phyloP scores from a whole-genome alignment of 2,329 filamentous ascomycete genomes.

The Clonostachys rosea region DNA sequence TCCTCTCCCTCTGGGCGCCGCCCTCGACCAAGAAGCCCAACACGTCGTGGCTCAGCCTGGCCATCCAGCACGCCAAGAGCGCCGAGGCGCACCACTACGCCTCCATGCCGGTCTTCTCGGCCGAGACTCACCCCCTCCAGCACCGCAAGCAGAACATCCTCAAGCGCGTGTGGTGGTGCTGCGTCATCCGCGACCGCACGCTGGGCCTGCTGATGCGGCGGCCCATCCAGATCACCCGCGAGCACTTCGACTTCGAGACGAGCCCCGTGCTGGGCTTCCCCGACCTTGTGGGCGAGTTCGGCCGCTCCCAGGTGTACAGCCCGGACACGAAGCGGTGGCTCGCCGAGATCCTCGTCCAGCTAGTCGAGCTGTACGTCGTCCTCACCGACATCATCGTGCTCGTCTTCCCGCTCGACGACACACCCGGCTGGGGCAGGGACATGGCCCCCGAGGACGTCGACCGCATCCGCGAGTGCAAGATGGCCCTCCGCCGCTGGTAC shows the following conservation, averaged over 20 bases:
- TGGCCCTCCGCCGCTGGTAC: constrained; percentile 31
- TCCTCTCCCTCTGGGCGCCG: constrained; percentile 36
- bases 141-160: constrained; percentile 30
- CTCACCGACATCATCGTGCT: constrained; percentile 40
- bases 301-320: constrained; percentile 37
- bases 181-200: constrained; percentile 45
- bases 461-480: constrained; percentile 26
- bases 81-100: constrained; percentile 37
- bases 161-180: constrained; percentile 52
- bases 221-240: constrained; percentile 41
- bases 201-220: constrained; percentile 43
- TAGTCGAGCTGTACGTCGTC: constrained; percentile 37
- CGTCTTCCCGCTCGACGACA: constrained; percentile 36
- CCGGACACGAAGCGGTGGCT: constrained; percentile 36
- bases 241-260: constrained; percentile 36
- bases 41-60: constrained; percentile 41
- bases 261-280: constrained; percentile 27
- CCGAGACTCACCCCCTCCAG: constrained; percentile 19
- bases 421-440: constrained; percentile 29
- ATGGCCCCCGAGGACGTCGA: constrained; percentile 20
- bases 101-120: constrained; percentile 19
- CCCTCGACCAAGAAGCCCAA: constrained; percentile 30
- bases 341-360: constrained; percentile 36
- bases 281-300: constrained; percentile 40
- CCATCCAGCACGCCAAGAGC: constrained; percentile 43